These are phyloP conservation scores for Diaporthe eres DNA, from an alignment of 2,329 filamentous ascomycete genomes.

Conservation along the genomic window DNA sequence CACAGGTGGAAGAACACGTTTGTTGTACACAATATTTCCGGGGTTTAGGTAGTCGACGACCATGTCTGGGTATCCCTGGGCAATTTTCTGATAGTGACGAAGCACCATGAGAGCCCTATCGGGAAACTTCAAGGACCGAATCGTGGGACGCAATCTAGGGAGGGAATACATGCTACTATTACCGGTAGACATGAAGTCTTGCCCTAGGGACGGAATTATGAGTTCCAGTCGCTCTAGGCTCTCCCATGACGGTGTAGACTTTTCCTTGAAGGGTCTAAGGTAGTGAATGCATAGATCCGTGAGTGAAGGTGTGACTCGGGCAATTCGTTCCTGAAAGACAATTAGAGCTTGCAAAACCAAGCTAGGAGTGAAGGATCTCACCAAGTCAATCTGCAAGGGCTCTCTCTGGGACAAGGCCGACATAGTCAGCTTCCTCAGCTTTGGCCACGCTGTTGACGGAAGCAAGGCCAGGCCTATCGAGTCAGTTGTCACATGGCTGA, in stretches of 20 bases:
- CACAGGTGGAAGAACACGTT: neutral
- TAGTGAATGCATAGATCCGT: neutral
- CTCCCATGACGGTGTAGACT: neutral
- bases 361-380: neutral
- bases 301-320: conserved; percentile 6
- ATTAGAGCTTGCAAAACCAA: neutral
- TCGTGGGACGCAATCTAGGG: neutral
- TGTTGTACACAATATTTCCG: no score
- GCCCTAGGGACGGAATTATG: no score
- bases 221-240: conserved; percentile 9
- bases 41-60: no score
- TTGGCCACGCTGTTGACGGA: conserved; percentile 6
- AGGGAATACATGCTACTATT: neutral
- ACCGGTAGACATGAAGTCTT: no score
- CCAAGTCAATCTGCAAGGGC: neutral
- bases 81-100: neutral
- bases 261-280: neutral
- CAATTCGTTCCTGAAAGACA: neutral
- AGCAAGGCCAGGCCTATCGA: neutral
- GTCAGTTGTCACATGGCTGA: neutral
- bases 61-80: neutral
- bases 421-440: conserved; percentile 28
- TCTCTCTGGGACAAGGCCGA: fast-evolving
- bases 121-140: neutral
- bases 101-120: neutral